A percentile compares a stretch with the other conserved stretches of the same genome.
Conservation (phyloP, 768 basidiomycete genomes). For the Mycena galopus region DNA sequence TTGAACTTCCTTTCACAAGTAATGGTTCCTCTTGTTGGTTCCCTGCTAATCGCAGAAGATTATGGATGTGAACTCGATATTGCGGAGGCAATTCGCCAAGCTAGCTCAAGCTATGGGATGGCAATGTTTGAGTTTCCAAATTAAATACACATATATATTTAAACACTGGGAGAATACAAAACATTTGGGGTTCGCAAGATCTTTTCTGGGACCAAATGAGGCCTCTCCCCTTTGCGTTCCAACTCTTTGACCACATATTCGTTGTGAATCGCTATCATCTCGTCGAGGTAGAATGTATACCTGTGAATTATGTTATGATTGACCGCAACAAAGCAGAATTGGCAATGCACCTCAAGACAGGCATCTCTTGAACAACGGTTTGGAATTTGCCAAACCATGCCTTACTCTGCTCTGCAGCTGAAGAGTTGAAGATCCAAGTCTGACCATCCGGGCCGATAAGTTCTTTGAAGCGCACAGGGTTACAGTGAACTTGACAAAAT, state of each 20-base stretch:
- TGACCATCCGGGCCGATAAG: constrained; percentile 28
- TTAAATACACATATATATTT: too few species aligned
- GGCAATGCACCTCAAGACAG: background rate
- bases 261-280: constrained; percentile 43
- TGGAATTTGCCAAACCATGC: constrained; percentile 43
- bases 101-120: too few species aligned
- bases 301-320: background rate
- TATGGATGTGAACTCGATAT: too few species aligned
- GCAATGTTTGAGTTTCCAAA: background rate
- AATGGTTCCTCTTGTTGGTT: too few species aligned
- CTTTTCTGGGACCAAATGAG: background rate
- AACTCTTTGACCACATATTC: background rate
- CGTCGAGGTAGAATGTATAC: constrained; percentile 45
- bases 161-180: background rate
- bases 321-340: background rate
- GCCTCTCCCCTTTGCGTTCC: background rate
- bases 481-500: constrained; percentile 23
- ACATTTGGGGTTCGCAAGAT: background rate
- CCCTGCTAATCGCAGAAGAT: too few species aligned
- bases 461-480: constrained; percentile 46
- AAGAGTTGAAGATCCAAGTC: constrained; percentile 48
- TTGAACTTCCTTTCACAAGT: too few species aligned
- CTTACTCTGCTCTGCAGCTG: constrained; percentile 44
- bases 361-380: constrained; percentile 42
- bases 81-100: too few species aligned